Conservation (phyloP, 2,329 filamentous ascomycete genomes). For the Aureobasidium leucospermi region DNA sequence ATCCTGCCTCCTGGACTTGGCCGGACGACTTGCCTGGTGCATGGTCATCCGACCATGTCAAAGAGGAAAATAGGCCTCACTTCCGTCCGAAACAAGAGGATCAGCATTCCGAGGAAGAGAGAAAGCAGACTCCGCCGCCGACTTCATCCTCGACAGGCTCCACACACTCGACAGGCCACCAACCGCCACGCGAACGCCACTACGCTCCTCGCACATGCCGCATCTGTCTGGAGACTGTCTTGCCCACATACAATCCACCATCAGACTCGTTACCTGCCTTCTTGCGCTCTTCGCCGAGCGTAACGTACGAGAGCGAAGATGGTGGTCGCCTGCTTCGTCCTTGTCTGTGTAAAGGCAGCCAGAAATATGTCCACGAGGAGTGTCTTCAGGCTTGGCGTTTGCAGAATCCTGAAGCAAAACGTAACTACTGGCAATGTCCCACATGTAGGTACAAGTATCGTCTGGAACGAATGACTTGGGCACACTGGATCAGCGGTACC, state of each 20-base stretch:
- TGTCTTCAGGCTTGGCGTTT: conserved; percentile 80
- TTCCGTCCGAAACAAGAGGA: conserved; percentile 10
- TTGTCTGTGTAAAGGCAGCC: conserved; percentile 87
- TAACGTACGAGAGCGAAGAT: conserved; percentile 67
- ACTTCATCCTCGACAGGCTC: background rate
- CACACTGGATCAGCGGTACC: conserved; percentile 49
- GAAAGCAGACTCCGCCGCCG: background rate
- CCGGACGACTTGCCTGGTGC: conserved; percentile 36
- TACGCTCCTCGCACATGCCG: conserved; percentile 74
- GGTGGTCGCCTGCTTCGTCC: conserved; percentile 76
- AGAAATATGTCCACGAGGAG: conserved; percentile 88
- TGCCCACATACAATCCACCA: conserved; percentile 47
- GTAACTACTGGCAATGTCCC: conserved; percentile 80
- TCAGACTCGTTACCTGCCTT: conserved; percentile 47
- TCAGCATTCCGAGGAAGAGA: background rate
- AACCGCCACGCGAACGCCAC: conserved; percentile 21
- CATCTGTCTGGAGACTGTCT: conserved; percentile 74
- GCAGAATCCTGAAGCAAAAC: conserved; percentile 56
- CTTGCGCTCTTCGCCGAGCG: conserved; percentile 46
- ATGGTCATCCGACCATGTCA: conserved; percentile 16
- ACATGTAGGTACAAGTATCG: conserved; percentile 81
- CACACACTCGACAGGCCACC: background rate
- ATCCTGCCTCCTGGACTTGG: conserved; percentile 36
- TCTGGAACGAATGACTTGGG: conserved; percentile 69
- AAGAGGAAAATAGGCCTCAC: background rate